Evolutionary conservation across 1,139 yeast genomes (phyloP), one percentile per base, ranked within the genome.

Genomic region (Geotrichum phurueaensis): DNA sequence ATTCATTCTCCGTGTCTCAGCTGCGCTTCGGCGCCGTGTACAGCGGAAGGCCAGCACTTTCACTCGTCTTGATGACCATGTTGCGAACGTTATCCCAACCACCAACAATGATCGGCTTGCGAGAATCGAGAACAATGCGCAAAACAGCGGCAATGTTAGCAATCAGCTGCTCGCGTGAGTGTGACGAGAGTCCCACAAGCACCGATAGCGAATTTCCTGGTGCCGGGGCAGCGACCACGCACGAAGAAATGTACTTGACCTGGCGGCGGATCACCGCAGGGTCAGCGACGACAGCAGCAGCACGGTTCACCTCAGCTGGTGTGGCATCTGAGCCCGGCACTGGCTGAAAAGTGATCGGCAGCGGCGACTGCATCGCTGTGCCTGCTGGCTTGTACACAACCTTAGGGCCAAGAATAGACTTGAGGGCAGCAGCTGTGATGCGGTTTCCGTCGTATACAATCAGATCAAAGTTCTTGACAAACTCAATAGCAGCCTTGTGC

Each of bases 151-250:
- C 61, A 25, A 68, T 58, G 60, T 70, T 70, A 47, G 65, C 70
- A 50, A 63, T 62, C 22, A 70, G 60, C 48, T 66, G 64, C n/a
- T 61, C 63, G 1, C 58, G 57, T 6, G 62, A 62, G 60, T 65
- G 65, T 31, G 62, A 60, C 4, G 68, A 58, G 13, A 57, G 59
- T 6, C 72, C 73, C 20, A 70, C 64, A 29, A 64, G 61, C 10
- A 69, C 59, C 3, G 70, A 67, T 31, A 69, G 60, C 52, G 67
- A 65, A 6, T 68, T 70, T 20, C 72, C 68, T 9, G 69, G 69
- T 2, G 65, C 64, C 9, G 68, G 54, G 9, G 66, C 66, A 56
- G 69, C 60, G 2, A 65, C 61, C 15, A 68, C 62, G 49, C 68
- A 63, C 45, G 66, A 65, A 43, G 67, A 66, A 48, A 68, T 64